phyloP scores from a whole-genome alignment of 2,329 filamentous ascomycete species.

The Paraphoma sp. region DNA sequence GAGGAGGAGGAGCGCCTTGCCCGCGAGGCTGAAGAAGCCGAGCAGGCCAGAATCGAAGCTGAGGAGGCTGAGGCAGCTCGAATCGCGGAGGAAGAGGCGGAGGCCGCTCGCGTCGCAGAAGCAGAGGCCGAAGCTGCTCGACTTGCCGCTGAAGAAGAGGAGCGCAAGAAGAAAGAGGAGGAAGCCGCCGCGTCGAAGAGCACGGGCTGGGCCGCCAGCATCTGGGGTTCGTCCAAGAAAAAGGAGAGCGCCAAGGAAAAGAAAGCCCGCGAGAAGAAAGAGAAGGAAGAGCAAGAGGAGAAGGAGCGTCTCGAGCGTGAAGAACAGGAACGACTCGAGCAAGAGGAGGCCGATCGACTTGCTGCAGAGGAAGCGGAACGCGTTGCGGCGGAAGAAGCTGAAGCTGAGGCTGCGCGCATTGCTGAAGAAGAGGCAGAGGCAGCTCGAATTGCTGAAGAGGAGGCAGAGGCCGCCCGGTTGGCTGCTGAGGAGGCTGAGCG shows the following conservation, averaged over 20 bases:
- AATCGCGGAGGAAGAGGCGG: constrained; percentile 37
- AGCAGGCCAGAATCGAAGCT: neutral
- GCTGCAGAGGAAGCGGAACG: constrained; percentile 38
- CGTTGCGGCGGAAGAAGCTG: constrained; percentile 36
- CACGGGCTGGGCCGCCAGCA: constrained; percentile 34
- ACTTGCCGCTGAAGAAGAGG: constrained; percentile 31
- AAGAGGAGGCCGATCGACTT: constrained; percentile 45
- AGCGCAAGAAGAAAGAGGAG: constrained; percentile 20
- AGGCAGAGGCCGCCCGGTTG: constrained; percentile 6
- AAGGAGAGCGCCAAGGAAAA: constrained; percentile 43
- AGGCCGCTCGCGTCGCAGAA: constrained; percentile 2
- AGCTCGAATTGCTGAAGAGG: constrained; percentile 23
- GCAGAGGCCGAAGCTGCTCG: constrained; percentile 28
- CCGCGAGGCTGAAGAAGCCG: constrained; percentile 1
- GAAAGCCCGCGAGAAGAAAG: constrained; percentile 43
- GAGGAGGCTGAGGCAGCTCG: constrained; percentile 27
- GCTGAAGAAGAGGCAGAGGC: constrained; percentile 30
- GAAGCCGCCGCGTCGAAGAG: constrained; percentile 35
- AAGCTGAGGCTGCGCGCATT: constrained; percentile 22
- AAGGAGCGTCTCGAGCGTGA: constrained; percentile 31
- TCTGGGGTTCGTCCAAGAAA: constrained; percentile 46
- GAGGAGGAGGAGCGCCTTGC: constrained; percentile 32
- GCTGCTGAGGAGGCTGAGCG: neutral
- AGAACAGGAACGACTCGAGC: constrained; percentile 38
- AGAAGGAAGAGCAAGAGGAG: constrained; percentile 39